phyloP scores from a whole-genome alignment of 2,329 filamentous ascomycete species.

The Calycina herbarum region DNA sequence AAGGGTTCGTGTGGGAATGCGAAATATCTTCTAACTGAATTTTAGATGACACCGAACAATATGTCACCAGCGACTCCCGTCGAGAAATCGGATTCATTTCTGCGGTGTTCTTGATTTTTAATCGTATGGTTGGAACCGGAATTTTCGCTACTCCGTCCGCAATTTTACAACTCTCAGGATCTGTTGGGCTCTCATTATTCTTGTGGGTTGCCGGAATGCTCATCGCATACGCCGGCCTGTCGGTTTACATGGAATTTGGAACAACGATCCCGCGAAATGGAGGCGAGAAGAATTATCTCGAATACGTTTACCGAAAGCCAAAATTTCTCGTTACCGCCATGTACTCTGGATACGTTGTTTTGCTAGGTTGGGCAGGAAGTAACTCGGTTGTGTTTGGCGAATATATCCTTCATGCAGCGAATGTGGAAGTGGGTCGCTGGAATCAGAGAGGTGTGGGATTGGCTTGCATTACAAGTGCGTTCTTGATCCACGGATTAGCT shows the following conservation, averaged over 20 bases:
- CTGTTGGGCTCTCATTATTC: constrained; percentile 61
- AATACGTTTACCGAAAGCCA: constrained; percentile 61
- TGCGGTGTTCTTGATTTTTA: constrained; percentile 61
- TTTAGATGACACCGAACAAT: constrained; percentile 8
- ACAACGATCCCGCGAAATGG: constrained; percentile 65
- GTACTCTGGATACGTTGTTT: constrained; percentile 61
- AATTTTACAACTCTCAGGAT: constrained; percentile 58
- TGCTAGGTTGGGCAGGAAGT: constrained; percentile 64
- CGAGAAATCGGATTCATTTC: constrained; percentile 56
- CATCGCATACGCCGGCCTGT: constrained; percentile 61
- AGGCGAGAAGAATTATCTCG: constrained; percentile 68
- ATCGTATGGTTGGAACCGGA: constrained; percentile 66
- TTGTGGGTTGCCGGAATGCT: constrained; percentile 64
- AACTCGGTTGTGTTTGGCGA: constrained; percentile 71
- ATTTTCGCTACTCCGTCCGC: constrained; percentile 64
- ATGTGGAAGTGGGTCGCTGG: constrained; percentile 62
- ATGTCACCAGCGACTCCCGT: constrained; percentile 33
- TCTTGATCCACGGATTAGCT: constrained; percentile 63
- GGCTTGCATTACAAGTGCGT: constrained; percentile 65
- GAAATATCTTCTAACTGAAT: not conserved
- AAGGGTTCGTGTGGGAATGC: not conserved
- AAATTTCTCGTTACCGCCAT: constrained; percentile 61
- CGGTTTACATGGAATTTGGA: constrained; percentile 67
- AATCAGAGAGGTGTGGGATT: constrained; percentile 67
- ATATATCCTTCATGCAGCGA: constrained; percentile 66